Percentiles rank a stretch among this genome's conserved stretches.
Evolutionary conservation across 208 protist species (phyloP).

Genomic region (Trypanosoma platydactyli): DNA sequence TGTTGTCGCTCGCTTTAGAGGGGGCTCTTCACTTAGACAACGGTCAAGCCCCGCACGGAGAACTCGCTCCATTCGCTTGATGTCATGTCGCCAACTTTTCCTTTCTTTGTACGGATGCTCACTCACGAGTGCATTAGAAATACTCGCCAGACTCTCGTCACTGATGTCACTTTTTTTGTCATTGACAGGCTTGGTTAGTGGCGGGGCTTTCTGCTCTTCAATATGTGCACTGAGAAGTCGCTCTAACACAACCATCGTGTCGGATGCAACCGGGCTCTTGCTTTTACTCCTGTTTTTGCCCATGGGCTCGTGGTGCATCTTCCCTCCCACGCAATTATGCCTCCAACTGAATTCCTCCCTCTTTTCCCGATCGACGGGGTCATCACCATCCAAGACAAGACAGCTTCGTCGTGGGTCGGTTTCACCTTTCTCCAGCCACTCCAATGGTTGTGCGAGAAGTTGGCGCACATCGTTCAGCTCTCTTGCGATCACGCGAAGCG

Average conservation of each 20-base stretch:
- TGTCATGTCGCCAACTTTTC: conserved; percentile 14
- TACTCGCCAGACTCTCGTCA: not conserved
- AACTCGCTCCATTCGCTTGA: conserved; percentile 20
- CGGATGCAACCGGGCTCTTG: not conserved
- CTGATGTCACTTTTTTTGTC: not conserved
- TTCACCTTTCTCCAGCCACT: conserved; percentile 19
- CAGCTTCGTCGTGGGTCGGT: not conserved
- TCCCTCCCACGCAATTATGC: not conserved
- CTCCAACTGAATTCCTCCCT: conserved; percentile 1
- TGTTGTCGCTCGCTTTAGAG: not conserved
- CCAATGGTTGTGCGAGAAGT: conserved; percentile 14
- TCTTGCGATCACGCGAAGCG: conserved; percentile 34
- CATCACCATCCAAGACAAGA: not conserved
- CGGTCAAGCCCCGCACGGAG: conserved; percentile 22
- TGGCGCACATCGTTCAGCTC: conserved; percentile 31
- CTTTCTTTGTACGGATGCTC: not conserved
- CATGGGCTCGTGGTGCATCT: not conserved
- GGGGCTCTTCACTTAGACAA: conserved; percentile 7
- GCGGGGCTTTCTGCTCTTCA: not conserved
- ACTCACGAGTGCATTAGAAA: not conserved
- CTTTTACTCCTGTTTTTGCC: not conserved
- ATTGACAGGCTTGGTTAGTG: not conserved
- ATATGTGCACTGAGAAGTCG: conserved; percentile 1
- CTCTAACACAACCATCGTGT: conserved; percentile 10
- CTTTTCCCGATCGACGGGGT: not conserved